phyloP scores from a whole-genome alignment of 306 rosid genomes.

The Prunus davidiana region DNA sequence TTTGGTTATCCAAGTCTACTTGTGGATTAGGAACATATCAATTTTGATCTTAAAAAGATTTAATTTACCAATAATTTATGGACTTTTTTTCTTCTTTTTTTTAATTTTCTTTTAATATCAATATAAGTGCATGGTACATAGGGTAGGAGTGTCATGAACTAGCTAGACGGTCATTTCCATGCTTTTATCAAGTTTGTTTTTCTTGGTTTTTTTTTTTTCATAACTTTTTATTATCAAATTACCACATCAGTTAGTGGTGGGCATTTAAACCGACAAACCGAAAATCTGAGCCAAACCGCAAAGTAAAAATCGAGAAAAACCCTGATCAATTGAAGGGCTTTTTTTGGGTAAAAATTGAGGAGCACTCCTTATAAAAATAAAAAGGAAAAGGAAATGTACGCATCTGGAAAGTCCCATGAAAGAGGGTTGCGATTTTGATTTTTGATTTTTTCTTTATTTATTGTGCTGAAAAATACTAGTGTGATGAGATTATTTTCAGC shows the following conservation, averaged over 20 bases:
- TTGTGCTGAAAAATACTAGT: too few species aligned
- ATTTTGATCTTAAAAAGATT: too few species aligned
- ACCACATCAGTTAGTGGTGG: too few species aligned
- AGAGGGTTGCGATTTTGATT: neutral
- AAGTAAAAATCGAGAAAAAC: fast-evolving
- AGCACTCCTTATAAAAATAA: too few species aligned
- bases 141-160: neutral
- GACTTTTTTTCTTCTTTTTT: constrained; percentile 11
- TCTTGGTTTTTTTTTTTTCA: neutral
- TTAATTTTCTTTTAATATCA: neutral
- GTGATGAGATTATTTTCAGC: neutral
- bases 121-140: neutral
- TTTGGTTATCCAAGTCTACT: neutral
- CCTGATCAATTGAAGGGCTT: too few species aligned
- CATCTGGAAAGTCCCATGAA: neutral
- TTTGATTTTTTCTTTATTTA: neutral
- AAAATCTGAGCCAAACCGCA: too few species aligned
- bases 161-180: neutral
- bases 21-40: too few species aligned
- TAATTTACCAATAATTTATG: neutral
- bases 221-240: too few species aligned
- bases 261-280: too few species aligned
- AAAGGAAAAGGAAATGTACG: neutral
- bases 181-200: neutral
- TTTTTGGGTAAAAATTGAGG: too few species aligned